Conservation (phyloP, 2,329 filamentous ascomycete species). For the Tolypocladium paradoxum region DNA sequence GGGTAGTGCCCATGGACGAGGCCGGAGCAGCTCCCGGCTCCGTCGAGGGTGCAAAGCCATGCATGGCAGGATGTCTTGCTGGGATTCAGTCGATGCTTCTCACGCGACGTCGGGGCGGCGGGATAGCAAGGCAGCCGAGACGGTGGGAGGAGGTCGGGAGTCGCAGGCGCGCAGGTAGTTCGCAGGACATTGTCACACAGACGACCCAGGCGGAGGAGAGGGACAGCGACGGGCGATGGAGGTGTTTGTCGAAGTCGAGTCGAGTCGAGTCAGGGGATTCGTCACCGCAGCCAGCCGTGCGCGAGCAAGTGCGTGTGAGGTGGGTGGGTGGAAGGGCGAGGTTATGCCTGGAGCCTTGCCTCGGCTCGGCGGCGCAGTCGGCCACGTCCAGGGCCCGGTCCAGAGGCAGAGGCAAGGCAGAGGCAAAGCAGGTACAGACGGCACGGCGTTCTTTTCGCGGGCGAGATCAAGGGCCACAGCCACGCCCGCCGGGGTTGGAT, state of each 20-base stretch:
- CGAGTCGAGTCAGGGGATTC: not conserved
- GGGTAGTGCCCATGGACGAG: constrained; percentile 2
- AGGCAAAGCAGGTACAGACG: no score
- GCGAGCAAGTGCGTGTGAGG: not conserved
- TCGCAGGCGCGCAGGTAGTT: not conserved
- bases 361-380: not conserved
- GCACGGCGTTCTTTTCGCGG: not conserved
- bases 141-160: not conserved
- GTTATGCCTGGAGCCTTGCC: not conserved
- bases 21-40: not conserved
- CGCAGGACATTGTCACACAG: constrained; percentile 5
- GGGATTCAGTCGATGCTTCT: not conserved
- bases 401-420: not conserved
- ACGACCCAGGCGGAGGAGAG: not conserved
- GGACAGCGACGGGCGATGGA: not conserved
- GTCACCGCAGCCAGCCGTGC: not conserved
- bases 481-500: not conserved
- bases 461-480: not conserved
- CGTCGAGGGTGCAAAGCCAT: constrained; percentile 4
- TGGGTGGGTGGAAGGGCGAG: not conserved
- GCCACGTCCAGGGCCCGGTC: no score
- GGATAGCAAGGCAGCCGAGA: not conserved
- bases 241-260: not conserved
- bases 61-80: constrained; percentile 4
- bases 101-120: not conserved